These are phyloP conservation scores for Mycena metata DNA, from an alignment of 768 basidiomycete species.

Conservation along the genomic window DNA sequence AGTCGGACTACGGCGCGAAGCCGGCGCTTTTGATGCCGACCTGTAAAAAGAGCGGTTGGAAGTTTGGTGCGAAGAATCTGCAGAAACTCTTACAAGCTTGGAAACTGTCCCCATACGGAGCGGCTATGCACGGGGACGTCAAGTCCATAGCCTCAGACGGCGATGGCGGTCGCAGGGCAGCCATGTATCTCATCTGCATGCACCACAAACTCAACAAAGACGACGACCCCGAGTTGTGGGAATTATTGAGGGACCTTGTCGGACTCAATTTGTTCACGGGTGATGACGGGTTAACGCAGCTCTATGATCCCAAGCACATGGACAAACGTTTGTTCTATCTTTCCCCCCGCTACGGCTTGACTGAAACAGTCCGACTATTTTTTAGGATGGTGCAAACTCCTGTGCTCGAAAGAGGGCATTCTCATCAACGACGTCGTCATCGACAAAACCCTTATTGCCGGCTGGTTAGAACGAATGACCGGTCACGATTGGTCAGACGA, in stretches of 20 bases:
- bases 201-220: background rate
- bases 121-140: background rate
- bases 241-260: background rate
- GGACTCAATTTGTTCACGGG: conserved; percentile 21
- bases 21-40: conserved; percentile 17
- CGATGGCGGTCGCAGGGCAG: conserved; percentile 6
- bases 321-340: conserved; percentile 3
- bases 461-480: conserved; percentile 17
- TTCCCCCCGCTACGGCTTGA: background rate
- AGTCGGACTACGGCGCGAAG: conserved; percentile 9
- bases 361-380: background rate
- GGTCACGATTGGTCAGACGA: conserved; percentile 42
- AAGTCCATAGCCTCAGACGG: conserved; percentile 12
- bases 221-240: background rate
- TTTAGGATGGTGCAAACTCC: conserved; percentile 42
- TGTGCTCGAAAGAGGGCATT: conserved; percentile 33
- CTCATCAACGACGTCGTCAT: conserved; percentile 22
- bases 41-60: conserved; percentile 20
- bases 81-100: conserved; percentile 18
- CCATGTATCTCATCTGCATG: conserved; percentile 26
- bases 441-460: conserved; percentile 10
- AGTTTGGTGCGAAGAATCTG: conserved; percentile 1
- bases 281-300: background rate
- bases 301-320: conserved; percentile 14
- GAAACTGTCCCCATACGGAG: conserved; percentile 17